Evolutionary conservation across 768 basidiomycete genomes (phyloP), one percentile per base, ranked within the genome.

Genomic region (Termitomyces heimii): DNA sequence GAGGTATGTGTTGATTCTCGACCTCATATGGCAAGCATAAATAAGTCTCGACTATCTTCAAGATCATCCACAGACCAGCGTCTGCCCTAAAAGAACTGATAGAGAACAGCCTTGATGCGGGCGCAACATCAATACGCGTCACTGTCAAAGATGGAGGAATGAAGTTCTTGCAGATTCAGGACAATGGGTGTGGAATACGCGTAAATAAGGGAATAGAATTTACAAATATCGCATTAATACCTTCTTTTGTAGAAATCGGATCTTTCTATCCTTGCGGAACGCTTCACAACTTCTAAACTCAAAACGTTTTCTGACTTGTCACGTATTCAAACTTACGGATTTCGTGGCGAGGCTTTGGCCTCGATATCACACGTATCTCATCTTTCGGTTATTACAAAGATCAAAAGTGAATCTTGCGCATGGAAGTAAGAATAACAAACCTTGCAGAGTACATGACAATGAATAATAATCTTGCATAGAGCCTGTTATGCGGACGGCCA

Each of bases 51-150:
- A 60, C 60, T 47, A 40, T 24, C 24, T 28, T 40, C 5, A 26
- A 69, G 68, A 71, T 73, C 37, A 74, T 74, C 53, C 74, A 73
- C 44, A 64, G 97, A 40, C 97, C 97, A 0, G 85, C 92, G 5
- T 98, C 95, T 59, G 96, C 96, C 2, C 78, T 99, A 54, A 99
- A 99, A 69, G 97, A 98, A 69, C 78, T 98, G 0, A 75, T 99
- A 14, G 97, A 99, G 72, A 98, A 99, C 63, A 81, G 87, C 22
- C 79, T 99, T n/a, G 97, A 99, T 73, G 97, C 97, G 0, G 88
- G 92, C 0, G 77, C 92, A 24, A 94, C 90, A 0, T 85, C 85
- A 0, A 93, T 98, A 67, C 85, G 88, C 37, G 77, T 98, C 53
- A 91, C 86, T 0, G 79, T 95, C 63, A 98, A 97, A 71, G 96